phyloP scores from a whole-genome alignment of 2,329 filamentous ascomycete species.

The Scleromitrula shiraiana region DNA sequence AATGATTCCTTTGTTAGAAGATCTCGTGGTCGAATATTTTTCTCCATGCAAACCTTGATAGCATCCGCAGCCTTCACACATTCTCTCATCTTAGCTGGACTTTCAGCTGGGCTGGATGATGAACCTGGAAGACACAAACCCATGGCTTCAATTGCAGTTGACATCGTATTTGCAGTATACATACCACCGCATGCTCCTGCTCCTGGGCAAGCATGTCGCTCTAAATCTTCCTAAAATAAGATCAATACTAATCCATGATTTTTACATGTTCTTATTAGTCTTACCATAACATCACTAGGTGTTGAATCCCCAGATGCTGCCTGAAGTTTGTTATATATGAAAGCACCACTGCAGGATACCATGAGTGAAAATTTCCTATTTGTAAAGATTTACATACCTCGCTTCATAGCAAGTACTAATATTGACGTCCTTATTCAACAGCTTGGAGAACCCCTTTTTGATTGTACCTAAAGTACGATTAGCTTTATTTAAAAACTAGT shows the following conservation, averaged over 20 bases:
- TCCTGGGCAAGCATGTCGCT: constrained; percentile 63
- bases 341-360: constrained; percentile 50
- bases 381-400: background rate
- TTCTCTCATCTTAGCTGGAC: constrained; percentile 63
- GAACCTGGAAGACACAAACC: constrained; percentile 76
- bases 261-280: background rate
- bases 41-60: constrained; percentile 61
- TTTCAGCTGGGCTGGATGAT: constrained; percentile 59
- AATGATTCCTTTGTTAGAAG: constrained; percentile 62
- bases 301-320: constrained; percentile 56
- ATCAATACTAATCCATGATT: background rate
- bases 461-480: constrained; percentile 55
- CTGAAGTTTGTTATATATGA: constrained; percentile 68
- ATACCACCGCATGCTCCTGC: constrained; percentile 81
- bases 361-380: background rate
- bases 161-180: constrained; percentile 73
- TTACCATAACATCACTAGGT: constrained; percentile 63
- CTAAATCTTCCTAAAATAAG: constrained; percentile 50
- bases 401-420: constrained; percentile 51
- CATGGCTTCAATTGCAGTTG: constrained; percentile 64
- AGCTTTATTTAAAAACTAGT: background rate
- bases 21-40: constrained; percentile 58
- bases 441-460: constrained; percentile 71
- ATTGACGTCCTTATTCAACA: constrained; percentile 74
- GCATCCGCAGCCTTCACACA: constrained; percentile 60